Base-by-base conservation (phyloP, 2,329 filamentous ascomycete species). In the Neobulgaria alba region DNA sequence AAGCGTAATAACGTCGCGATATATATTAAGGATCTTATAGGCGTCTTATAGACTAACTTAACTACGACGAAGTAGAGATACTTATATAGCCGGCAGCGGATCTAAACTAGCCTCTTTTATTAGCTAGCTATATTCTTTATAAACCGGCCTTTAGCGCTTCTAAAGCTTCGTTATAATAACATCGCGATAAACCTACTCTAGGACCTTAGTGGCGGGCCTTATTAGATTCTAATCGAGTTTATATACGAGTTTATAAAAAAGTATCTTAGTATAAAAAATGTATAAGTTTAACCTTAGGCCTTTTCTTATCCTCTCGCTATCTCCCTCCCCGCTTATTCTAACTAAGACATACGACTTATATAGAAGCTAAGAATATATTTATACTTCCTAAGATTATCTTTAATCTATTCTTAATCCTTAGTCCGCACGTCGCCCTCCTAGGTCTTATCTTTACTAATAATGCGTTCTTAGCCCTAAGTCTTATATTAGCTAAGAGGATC, bases 361-460 rank as follows among this genome's bases (percentile, higher is more conserved):
- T n/a, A n/a, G n/a, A n/a, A n/a, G n/a, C n/a, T n/a, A n/a, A n/a
- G n/a, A n/a, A n/a, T n/a, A n/a, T n/a, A n/a, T n/a, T n/a, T n/a
- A n/a, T n/a, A n/a, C 45, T 66, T 21, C 58, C 55, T 5, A 51
- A 65, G 45, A 60, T 59, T 32, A 57, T 67, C 31, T 63, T 58
- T 52, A 45, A 63, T 45, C 54, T 43, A 2, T 62, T 51, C 5
- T 50, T 67, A 10, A 48, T 63, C 8, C 55, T 66, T 15, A 66
- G 57, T 45, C 54, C 50, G 4, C 49, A 66, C 46, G 38, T 61
- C 12, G 59, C 57, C 37, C 52, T 65, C 23, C 42, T 63, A 8
- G 51, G 56, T 16, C 55, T 59, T 31, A 45, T 57, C 26, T 57
- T 60, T 45, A 38, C 46, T 14, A 40, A 59, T 38, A 36, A 43